phyloP scores from a whole-genome alignment of 129 eudicot species.

The Ambrosia artemisiifolia region DNA sequence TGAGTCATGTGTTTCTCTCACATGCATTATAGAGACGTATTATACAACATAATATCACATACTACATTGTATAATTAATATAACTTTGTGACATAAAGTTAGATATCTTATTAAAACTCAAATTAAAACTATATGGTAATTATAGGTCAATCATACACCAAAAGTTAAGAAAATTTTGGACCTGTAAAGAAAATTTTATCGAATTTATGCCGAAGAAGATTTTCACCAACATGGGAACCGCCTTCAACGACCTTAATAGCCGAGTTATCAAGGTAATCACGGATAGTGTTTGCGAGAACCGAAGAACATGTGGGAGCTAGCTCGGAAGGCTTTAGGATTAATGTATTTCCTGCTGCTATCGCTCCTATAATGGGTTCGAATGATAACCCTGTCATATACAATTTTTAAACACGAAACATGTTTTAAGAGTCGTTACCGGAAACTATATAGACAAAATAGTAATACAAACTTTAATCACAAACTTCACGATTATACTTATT shows the following conservation, averaged over 20 bases:
- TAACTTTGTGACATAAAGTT: too few species aligned
- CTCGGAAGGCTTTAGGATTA: slow-evolving; percentile 79
- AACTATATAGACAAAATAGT: background rate
- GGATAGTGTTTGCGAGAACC: slow-evolving; percentile 40
- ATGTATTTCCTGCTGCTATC: slow-evolving; percentile 67
- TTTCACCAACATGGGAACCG: slow-evolving; percentile 48
- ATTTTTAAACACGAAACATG: background rate
- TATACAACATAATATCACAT: too few species aligned
- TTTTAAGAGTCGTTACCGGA: background rate
- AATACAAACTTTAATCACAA: too few species aligned
- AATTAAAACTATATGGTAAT: too few species aligned
- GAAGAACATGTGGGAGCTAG: slow-evolving; percentile 68
- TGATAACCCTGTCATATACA: slow-evolving; percentile 48
- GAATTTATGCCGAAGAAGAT: slow-evolving; percentile 66
- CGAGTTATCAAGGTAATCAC: slow-evolving; percentile 51
- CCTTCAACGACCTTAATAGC: slow-evolving; percentile 72
- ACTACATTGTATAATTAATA: too few species aligned
- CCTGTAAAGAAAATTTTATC: slow-evolving; percentile 89
- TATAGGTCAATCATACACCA: background rate
- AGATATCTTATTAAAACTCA: too few species aligned
- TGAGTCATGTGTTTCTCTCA: background rate
- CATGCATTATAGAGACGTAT: background rate
- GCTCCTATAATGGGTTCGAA: slow-evolving; percentile 78
- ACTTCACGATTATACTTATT: background rate
- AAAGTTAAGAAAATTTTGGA: background rate